Percentiles rank a stretch among this genome's conserved stretches.
These are phyloP conservation scores for Yarrowia divulgata DNA, from an alignment of 805 yeast species.

Conservation along the genomic window DNA sequence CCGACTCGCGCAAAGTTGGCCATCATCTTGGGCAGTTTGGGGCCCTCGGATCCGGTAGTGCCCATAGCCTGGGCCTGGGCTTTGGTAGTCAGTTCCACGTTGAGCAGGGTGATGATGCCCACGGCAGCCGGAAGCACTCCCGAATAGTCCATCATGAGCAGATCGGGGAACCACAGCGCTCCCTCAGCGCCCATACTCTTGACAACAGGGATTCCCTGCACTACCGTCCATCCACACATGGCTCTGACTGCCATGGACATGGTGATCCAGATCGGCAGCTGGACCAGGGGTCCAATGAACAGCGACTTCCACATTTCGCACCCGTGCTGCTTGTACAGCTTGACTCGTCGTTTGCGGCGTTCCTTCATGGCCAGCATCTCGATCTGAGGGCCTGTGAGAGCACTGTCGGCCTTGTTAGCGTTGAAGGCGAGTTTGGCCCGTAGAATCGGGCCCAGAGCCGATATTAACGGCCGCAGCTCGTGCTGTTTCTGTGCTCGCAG, in stretches of 20 bases:
- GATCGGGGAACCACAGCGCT: conserved; percentile 65
- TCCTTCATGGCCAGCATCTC: conserved; percentile 77
- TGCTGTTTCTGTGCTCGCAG: conserved; percentile 73
- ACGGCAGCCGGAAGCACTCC: conserved; percentile 71
- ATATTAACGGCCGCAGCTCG: conserved; percentile 69
- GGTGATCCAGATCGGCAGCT: conserved; percentile 85
- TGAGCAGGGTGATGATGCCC: conserved; percentile 74
- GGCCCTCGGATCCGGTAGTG: conserved; percentile 50
- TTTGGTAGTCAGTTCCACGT: conserved; percentile 83
- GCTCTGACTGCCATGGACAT: conserved; percentile 78
- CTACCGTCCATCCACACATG: conserved; percentile 63
- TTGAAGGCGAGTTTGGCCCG: conserved; percentile 59
- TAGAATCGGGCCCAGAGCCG: conserved; percentile 78
- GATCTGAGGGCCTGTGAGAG: conserved; percentile 79
- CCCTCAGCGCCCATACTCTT: conserved; percentile 57
- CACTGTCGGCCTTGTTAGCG: conserved; percentile 44
- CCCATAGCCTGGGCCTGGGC: conserved; percentile 44
- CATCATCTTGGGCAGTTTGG: conserved; percentile 51
- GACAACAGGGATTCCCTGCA: conserved; percentile 49
- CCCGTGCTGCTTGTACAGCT: conserved; percentile 66
- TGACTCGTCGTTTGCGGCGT: conserved; percentile 73
- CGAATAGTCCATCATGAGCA: conserved; percentile 66
- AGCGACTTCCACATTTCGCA: conserved; percentile 85
- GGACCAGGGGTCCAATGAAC: conserved; percentile 72
- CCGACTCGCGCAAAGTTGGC: conserved; percentile 76